These are phyloP conservation scores for Aspergillus sp. DNA, from an alignment of 2,329 filamentous ascomycete genomes.

Conservation along the genomic window DNA sequence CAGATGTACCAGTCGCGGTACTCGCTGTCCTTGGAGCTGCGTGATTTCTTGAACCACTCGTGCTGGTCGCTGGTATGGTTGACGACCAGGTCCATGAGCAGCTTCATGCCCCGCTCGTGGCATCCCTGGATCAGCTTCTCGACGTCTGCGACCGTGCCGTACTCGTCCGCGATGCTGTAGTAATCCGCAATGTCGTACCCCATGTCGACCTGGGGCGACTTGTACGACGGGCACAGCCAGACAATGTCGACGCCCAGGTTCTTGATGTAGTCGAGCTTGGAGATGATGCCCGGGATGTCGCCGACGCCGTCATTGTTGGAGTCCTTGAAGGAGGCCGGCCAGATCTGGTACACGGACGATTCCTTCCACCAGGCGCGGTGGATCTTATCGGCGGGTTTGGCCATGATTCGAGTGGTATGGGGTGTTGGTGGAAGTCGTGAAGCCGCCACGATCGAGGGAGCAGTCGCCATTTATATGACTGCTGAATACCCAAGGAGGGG, in stretches of 20 bases:
- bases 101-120: constrained; percentile 63
- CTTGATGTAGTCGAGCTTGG: constrained; percentile 63
- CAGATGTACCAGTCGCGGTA: constrained; percentile 70
- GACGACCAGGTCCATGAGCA: constrained; percentile 74
- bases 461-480: neutral
- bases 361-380: constrained; percentile 55
- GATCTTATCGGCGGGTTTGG: constrained; percentile 2
- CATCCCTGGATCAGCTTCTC: constrained; percentile 60
- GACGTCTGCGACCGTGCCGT: constrained; percentile 66
- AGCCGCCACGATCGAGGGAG: neutral
- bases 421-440: neutral
- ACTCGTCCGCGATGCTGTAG: constrained; percentile 62
- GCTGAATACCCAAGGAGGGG: constrained; percentile 1
- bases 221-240: constrained; percentile 54
- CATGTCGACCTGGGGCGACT: constrained; percentile 55
- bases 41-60: constrained; percentile 68
- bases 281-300: constrained; percentile 64
- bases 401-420: neutral
- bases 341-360: constrained; percentile 58
- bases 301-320: constrained; percentile 57
- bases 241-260: constrained; percentile 62
- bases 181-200: constrained; percentile 61
- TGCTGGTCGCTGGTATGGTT: constrained; percentile 75
- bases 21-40: constrained; percentile 59
- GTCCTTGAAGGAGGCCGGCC: constrained; percentile 58